A percentile compares a stretch with the other conserved stretches of the same genome.
Conservation (phyloP, 768 basidiomycete genomes). For the Suillus ampliporus region DNA sequence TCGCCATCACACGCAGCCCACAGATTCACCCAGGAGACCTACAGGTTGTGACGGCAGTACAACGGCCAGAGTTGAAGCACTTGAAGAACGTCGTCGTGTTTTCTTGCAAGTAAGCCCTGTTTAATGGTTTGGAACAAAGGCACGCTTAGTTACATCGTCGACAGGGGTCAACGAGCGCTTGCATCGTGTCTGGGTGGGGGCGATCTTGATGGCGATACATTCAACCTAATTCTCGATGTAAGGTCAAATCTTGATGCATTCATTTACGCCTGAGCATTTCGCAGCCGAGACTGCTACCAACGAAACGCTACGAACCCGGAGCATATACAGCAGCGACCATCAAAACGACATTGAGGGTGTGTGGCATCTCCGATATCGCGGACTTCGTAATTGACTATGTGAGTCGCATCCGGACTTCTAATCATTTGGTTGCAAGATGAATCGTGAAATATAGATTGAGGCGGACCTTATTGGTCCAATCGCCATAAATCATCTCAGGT, state of each 20-base stretch:
- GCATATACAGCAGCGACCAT: slow-evolving; percentile 53
- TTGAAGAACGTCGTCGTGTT: slow-evolving; percentile 56
- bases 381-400: slow-evolving; percentile 77
- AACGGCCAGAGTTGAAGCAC: slow-evolving; percentile 43
- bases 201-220: slow-evolving; percentile 71
- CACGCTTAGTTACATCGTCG: too few relatives aligned
- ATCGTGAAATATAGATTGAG: neutral
- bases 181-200: slow-evolving; percentile 71
- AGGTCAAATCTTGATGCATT: slow-evolving; percentile 13
- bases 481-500: slow-evolving; percentile 65
- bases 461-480: slow-evolving; percentile 63
- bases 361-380: slow-evolving; percentile 67
- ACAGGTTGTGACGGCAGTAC: slow-evolving; percentile 48
- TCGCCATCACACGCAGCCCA: slow-evolving; percentile 56
- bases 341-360: slow-evolving; percentile 50
- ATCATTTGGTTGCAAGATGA: neutral
- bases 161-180: slow-evolving; percentile 56
- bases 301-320: slow-evolving; percentile 43
- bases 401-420: slow-evolving; percentile 21
- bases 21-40: slow-evolving; percentile 58
- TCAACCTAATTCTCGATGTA: slow-evolving; percentile 52
- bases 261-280: neutral
- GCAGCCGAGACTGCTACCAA: slow-evolving; percentile 39
- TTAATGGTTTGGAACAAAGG: neutral
- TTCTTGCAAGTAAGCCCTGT: slow-evolving; percentile 44